Conservation (phyloP, 2,329 filamentous ascomycete genomes). For the Huntiella savannae region DNA sequence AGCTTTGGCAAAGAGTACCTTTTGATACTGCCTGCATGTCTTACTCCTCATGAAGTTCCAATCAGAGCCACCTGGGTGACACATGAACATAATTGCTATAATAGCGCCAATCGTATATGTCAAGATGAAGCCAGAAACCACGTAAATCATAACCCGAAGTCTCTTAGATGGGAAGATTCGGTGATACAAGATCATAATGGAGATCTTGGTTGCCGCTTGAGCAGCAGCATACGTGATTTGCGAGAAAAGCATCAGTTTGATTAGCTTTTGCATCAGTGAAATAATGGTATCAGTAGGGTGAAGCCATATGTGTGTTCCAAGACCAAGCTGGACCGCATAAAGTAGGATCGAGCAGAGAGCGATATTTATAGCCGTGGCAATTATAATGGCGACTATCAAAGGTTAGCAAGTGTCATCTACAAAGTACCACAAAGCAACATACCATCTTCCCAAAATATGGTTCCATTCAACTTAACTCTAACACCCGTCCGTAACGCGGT, state of each 20-base stretch:
- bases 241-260: constrained; percentile 15
- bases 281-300: constrained; percentile 2
- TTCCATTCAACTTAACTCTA: constrained; percentile 2
- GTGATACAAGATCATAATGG: constrained; percentile 19
- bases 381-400: constrained; percentile 1
- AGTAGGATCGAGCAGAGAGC: background rate
- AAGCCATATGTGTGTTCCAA: constrained; percentile 9
- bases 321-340: constrained; percentile 7
- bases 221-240: constrained; percentile 18
- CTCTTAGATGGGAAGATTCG: constrained; percentile 17
- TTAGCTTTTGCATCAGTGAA: constrained; percentile 1
- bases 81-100: constrained; percentile 16
- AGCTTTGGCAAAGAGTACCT: constrained; percentile 16
- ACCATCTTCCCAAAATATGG: constrained; percentile 11
- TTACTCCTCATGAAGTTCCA: constrained; percentile 15
- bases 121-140: constrained; percentile 14
- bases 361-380: constrained; percentile 5
- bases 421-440: background rate
- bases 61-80: constrained; percentile 14
- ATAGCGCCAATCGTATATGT: constrained; percentile 15
- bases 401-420: background rate
- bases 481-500: constrained; percentile 6
- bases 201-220: constrained; percentile 18
- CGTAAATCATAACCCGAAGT: constrained; percentile 16
- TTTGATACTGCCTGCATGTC: constrained; percentile 15